phyloP scores from a whole-genome alignment of 2,329 filamentous ascomycete genomes.

The Alternaria gaisen region DNA sequence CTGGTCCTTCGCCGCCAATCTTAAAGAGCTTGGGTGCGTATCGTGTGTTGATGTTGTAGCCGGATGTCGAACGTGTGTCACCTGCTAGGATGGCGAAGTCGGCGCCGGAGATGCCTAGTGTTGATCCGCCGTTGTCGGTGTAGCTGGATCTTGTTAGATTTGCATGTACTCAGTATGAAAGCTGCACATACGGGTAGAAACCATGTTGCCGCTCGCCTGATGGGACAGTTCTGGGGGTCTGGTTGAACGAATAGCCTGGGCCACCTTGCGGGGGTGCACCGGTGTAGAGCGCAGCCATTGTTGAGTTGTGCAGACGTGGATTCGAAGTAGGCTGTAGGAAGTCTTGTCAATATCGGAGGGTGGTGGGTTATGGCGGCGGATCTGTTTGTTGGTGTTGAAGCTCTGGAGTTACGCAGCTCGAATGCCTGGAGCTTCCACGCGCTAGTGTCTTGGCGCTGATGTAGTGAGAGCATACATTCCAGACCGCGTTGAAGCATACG shows the following conservation, averaged over 20 bases:
- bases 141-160: slow-evolving; percentile 67
- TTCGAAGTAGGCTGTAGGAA: neutral
- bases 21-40: slow-evolving; percentile 96
- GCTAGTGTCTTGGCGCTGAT: slow-evolving; percentile 18
- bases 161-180: slow-evolving; percentile 2
- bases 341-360: slow-evolving; percentile 21
- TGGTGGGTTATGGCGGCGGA: slow-evolving; percentile 23
- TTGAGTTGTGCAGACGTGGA: slow-evolving; percentile 7
- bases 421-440: slow-evolving; percentile 25
- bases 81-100: slow-evolving; percentile 97
- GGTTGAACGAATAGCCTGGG: slow-evolving; percentile 68
- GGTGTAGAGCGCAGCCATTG: slow-evolving; percentile 65
- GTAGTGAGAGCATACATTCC: slow-evolving; percentile 13
- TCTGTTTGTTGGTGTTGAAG: slow-evolving; percentile 34
- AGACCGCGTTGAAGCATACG: neutral
- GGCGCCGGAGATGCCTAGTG: slow-evolving; percentile 89
- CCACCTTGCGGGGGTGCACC: slow-evolving; percentile 60
- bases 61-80: slow-evolving; percentile 93
- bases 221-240: slow-evolving; percentile 58
- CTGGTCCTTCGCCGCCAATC: slow-evolving; percentile 88
- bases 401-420: slow-evolving; percentile 39
- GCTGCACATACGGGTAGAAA: slow-evolving; percentile 82
- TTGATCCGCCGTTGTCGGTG: slow-evolving; percentile 97
- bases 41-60: slow-evolving; percentile 97
- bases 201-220: slow-evolving; percentile 72